A percentile compares a stretch with the other conserved stretches of the same genome.
These are phyloP conservation scores for Sporothrix schenckii DNA, from an alignment of 2,329 filamentous ascomycete genomes.

Conservation along the genomic window DNA sequence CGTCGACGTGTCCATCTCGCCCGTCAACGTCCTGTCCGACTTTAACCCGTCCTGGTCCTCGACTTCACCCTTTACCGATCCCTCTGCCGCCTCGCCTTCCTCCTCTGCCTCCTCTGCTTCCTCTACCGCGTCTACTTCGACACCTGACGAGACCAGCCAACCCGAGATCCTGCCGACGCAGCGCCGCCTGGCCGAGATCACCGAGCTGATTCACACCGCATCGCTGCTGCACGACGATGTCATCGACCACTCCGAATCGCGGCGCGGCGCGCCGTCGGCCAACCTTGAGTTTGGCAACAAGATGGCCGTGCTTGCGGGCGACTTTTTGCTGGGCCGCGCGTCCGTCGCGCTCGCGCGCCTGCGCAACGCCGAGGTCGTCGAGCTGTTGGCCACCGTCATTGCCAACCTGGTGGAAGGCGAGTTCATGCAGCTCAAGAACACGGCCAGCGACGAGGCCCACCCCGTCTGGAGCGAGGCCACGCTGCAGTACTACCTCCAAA, in stretches of 20 bases:
- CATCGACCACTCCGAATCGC: constrained; percentile 86
- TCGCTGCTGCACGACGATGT: constrained; percentile 98
- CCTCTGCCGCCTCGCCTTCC: background rate
- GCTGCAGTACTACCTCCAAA: constrained; percentile 91
- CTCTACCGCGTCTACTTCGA: constrained; percentile 42
- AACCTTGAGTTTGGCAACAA: constrained; percentile 98
- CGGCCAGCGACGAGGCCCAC: constrained; percentile 79
- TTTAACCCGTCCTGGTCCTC: constrained; percentile 67
- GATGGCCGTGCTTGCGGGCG: constrained; percentile 97
- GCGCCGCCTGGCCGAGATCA: constrained; percentile 90
- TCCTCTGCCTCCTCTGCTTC: background rate
- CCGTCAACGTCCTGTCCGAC: constrained; percentile 68
- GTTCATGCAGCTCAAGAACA: constrained; percentile 99
- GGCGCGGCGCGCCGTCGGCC: constrained; percentile 81
- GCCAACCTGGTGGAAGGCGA: constrained; percentile 97
- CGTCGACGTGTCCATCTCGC: constrained; percentile 60
- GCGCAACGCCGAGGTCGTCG: constrained; percentile 89
- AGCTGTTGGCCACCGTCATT: constrained; percentile 93
- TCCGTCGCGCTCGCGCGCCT: constrained; percentile 91
- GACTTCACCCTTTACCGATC: constrained; percentile 6
- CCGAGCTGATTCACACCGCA: constrained; percentile 95
- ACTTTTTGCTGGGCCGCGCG: constrained; percentile 89
- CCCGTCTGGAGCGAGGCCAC: constrained; percentile 87
- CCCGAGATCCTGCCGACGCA: constrained; percentile 88
- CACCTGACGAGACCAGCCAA: constrained; percentile 45